Evolutionary conservation across 495 filamentous ascomycete species (phyloP), one percentile per base, ranked within the genome.

Genomic region (Penicillium goetzii): DNA sequence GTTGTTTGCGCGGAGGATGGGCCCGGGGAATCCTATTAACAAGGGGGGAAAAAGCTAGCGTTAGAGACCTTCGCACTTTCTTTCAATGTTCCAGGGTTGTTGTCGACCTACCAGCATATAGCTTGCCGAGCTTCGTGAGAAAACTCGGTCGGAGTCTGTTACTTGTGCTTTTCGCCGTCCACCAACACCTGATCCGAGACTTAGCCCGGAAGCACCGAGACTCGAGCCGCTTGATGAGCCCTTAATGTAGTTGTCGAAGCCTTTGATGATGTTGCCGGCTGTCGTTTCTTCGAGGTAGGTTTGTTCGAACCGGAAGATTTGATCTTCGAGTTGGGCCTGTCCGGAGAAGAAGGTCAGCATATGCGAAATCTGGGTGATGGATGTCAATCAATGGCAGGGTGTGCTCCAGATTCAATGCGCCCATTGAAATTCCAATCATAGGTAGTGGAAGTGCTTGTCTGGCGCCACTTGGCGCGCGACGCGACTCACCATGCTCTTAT

Each of bases 181-280:
- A 11, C 68, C 74, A 21, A 69, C 63, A 15, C 75, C 67, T 6
- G 71, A 67, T 7, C 71, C 62, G 76, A 91, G 63, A 83, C 86
- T 70, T 12, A 78, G 64, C 2, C 72, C 76, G n/a, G 74, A 68
- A 2, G 72, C 74, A 36, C 70, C 71, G 41, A 74, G 68, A 56
- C 64, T 71, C 3, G 75, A 64, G 25, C 64, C 63, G 63, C 73
- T 82, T 0, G 82, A 80, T 8, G 86, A 84, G 52, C 92, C 92
- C 72, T 99, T 99, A 80, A 97, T 94, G 76, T 97, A 98, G 67
- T 90, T 94, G 72, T 99, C 95, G 76, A 98, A 99, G 43, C 95
- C 95, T 64, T 88, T 91, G 77, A 99, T 92, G 71, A 99, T 98
- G 80, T 99, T 99, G 19, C 95, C 95, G 45, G 83, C 83, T 25